Evolutionary conservation across 2,329 filamentous ascomycete genomes (phyloP).

Genomic region (Gliomastix tumulicola): DNA sequence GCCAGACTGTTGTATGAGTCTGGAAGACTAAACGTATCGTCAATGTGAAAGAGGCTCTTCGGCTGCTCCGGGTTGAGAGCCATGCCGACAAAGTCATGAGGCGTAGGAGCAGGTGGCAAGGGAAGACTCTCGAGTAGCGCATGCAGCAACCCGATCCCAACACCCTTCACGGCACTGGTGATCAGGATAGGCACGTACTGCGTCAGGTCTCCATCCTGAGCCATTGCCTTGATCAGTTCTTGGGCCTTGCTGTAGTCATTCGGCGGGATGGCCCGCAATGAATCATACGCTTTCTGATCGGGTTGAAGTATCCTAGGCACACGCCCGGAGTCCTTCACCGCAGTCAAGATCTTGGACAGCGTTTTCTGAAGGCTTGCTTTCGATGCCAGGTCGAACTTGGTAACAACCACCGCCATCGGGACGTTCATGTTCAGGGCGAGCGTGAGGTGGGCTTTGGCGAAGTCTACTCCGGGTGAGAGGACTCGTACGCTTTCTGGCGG

Average conservation of each 20-base stretch:
- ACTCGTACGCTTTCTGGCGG: no score
- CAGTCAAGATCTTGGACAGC: conserved; percentile 66
- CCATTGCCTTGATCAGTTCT: conserved; percentile 44
- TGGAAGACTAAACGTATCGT: conserved; percentile 78
- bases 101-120: conserved; percentile 48
- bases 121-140: conserved; percentile 73
- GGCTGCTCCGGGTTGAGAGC: conserved; percentile 53
- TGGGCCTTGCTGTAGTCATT: conserved; percentile 52
- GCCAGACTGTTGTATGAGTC: conserved; percentile 39
- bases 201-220: conserved; percentile 30
- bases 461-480: conserved; percentile 65
- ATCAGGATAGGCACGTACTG: conserved; percentile 74
- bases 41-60: conserved; percentile 73
- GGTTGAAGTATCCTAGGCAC: conserved; percentile 66
- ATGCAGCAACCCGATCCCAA: conserved; percentile 74
- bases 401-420: conserved; percentile 76
- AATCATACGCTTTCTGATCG: conserved; percentile 33
- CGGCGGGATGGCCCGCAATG: conserved; percentile 49
- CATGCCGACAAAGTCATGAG: conserved; percentile 46
- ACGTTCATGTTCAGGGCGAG: conserved; percentile 75
- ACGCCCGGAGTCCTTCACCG: conserved; percentile 68
- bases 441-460: conserved; percentile 74
- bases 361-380: conserved; percentile 63
- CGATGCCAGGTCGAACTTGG: conserved; percentile 83
- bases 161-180: conserved; percentile 80